Evolutionary conservation across 208 protist species (phyloP).

Genomic region (Leishmania mexicana): DNA sequence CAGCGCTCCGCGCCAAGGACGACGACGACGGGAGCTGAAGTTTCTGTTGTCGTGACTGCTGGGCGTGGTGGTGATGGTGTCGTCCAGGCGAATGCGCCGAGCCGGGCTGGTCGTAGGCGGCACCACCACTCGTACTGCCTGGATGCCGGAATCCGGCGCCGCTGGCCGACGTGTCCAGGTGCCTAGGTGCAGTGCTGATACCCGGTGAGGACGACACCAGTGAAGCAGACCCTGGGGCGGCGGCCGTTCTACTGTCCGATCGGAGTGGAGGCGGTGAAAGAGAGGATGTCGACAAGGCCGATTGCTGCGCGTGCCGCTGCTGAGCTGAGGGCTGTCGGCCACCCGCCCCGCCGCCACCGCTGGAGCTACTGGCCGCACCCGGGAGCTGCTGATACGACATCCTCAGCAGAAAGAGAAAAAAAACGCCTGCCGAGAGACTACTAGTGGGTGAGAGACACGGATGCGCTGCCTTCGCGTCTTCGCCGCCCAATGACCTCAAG

Average conservation of each 20-base stretch:
- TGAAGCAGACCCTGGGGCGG: neutral
- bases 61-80: neutral
- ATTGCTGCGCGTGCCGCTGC: constrained; percentile 7
- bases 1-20: neutral
- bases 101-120: neutral
- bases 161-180: neutral
- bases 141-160: neutral
- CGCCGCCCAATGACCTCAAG: neutral
- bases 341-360: neutral
- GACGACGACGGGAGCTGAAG: neutral
- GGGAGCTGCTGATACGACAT: constrained; percentile 6
- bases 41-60: neutral
- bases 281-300: neutral
- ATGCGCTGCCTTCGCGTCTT: neutral
- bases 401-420: neutral
- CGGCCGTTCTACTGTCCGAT: neutral
- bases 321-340: neutral
- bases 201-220: neutral
- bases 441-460: neutral
- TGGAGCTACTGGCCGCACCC: neutral
- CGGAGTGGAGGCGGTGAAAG: constrained; percentile 6
- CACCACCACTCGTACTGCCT: neutral
- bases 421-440: too few species aligned
- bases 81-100: neutral
- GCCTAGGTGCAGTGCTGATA: neutral